phyloP scores from a whole-genome alignment of 345 rosid species.

The Euclidium syriacum region DNA sequence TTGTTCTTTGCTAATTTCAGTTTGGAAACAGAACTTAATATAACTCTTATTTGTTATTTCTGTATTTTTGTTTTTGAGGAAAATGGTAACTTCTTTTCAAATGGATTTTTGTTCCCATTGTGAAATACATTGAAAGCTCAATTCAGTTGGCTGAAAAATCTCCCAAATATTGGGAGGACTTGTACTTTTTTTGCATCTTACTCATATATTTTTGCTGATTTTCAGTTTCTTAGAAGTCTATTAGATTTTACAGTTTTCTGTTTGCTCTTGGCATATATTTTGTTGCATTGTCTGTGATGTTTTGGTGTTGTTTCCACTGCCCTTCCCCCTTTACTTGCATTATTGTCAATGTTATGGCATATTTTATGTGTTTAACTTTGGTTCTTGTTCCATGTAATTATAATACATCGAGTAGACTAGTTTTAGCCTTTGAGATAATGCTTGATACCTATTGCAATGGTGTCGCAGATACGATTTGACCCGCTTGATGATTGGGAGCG shows the following conservation, averaged over 20 bases:
- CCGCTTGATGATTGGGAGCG: constrained; percentile 87
- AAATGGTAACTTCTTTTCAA: neutral
- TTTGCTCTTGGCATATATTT: neutral
- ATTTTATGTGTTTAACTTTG: neutral
- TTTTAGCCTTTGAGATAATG: neutral
- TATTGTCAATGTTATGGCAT: too few relatives aligned
- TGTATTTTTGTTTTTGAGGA: neutral
- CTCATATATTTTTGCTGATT: neutral
- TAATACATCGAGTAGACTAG: neutral
- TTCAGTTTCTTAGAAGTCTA: neutral
- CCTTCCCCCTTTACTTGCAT: neutral
- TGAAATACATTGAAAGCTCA: neutral
- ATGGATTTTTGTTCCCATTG: neutral
- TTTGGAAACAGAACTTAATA: neutral
- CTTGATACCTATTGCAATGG: neutral
- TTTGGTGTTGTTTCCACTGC: neutral
- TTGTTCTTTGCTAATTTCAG: neutral
- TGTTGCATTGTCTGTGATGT: neutral
- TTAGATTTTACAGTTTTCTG: neutral
- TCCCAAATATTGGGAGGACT: neutral
- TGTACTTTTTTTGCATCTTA: neutral
- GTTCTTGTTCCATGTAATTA: neutral
- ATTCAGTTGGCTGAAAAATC: neutral
- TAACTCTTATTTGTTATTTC: neutral
- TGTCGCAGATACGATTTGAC: constrained; percentile 80